These are phyloP conservation scores for Candida tibetensis DNA, from an alignment of 805 yeast species.

Conservation along the genomic window DNA sequence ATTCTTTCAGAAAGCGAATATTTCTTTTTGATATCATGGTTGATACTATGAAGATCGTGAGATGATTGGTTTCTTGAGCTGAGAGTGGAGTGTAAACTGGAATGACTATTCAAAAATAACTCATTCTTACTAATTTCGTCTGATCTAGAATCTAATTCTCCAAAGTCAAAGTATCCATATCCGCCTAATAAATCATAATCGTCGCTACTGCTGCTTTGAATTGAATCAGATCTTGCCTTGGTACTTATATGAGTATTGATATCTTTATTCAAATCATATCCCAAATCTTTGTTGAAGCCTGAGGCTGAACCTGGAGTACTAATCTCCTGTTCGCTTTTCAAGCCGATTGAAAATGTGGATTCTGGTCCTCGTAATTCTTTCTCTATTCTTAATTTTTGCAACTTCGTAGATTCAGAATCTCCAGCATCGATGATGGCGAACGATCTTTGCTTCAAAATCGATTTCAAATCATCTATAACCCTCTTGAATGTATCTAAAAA, in stretches of 20 bases:
- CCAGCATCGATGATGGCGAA: slow-evolving; percentile 27
- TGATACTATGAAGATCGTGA: slow-evolving; percentile 19
- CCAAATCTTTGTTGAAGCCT: not conserved
- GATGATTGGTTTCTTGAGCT: slow-evolving; percentile 30
- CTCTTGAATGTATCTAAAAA: slow-evolving; percentile 66
- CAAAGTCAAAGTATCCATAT: slow-evolving; percentile 80
- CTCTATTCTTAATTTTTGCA: slow-evolving; percentile 33
- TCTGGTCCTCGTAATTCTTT: slow-evolving; percentile 27
- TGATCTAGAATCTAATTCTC: slow-evolving; percentile 59
- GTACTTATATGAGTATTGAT: not conserved
- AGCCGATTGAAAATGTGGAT: not conserved
- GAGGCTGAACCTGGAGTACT: not conserved
- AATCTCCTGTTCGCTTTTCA: not conserved
- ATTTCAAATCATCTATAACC: slow-evolving; percentile 58
- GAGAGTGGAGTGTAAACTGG: slow-evolving; percentile 21
- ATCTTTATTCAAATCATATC: not conserved
- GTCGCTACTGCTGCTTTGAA: slow-evolving; percentile 17
- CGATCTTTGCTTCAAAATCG: slow-evolving; percentile 40
- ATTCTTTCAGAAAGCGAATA: slow-evolving; percentile 36
- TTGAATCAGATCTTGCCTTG: slow-evolving; percentile 5
- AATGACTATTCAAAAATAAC: slow-evolving; percentile 25
- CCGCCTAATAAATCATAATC: slow-evolving; percentile 62
- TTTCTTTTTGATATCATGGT: slow-evolving; percentile 27
- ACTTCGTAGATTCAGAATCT: slow-evolving; percentile 32
- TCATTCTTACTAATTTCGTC: slow-evolving; percentile 29